phyloP scores from a whole-genome alignment of 1,284 basidiomycete genomes.

The Naganishia liquefaciens region DNA sequence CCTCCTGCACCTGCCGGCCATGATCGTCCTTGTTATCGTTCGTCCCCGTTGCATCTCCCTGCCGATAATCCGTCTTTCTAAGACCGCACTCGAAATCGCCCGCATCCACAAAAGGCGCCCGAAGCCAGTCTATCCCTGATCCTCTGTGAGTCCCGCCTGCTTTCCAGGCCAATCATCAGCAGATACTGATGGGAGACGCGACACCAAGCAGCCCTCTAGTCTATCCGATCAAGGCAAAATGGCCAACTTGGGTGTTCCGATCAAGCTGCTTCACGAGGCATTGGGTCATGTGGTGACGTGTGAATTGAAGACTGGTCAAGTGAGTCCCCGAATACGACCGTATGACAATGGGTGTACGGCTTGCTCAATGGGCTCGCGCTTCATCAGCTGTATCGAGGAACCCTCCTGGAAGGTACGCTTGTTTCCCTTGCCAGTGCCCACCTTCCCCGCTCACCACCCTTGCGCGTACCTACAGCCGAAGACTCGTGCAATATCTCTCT shows the following conservation, averaged over 20 bases:
- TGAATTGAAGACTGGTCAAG: conserved; percentile 88
- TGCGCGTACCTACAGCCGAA: conserved; percentile 67
- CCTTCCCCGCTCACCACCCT: conserved; percentile 20
- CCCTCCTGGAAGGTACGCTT: conserved; percentile 81
- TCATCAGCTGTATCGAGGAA: conserved; percentile 86
- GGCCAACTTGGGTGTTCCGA: conserved; percentile 76
- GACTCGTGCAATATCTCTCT: conserved; percentile 97
- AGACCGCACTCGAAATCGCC: too few species aligned
- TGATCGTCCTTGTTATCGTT: too few species aligned
- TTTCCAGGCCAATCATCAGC: too few species aligned
- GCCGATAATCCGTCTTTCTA: too few species aligned
- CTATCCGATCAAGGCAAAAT: conserved; percentile 41
- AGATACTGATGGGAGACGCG: background rate
- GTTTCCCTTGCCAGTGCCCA: conserved; percentile 5
- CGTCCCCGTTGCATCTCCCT: too few species aligned
- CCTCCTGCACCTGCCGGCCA: too few species aligned
- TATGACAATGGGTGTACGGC: background rate
- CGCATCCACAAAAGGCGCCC: too few species aligned
- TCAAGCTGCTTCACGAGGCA: conserved; percentile 89
- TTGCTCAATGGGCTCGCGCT: background rate
- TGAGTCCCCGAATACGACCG: conserved; percentile 37
- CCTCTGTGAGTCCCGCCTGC: too few species aligned
- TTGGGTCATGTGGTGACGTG: conserved; percentile 96
- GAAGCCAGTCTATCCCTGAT: too few species aligned
- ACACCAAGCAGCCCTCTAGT: background rate